Evolutionary conservation across 225 moss, liverwort and hornwort genomes (phyloP), one percentile per base, ranked within the genome.

Genomic region (Polytrichum formosum): DNA sequence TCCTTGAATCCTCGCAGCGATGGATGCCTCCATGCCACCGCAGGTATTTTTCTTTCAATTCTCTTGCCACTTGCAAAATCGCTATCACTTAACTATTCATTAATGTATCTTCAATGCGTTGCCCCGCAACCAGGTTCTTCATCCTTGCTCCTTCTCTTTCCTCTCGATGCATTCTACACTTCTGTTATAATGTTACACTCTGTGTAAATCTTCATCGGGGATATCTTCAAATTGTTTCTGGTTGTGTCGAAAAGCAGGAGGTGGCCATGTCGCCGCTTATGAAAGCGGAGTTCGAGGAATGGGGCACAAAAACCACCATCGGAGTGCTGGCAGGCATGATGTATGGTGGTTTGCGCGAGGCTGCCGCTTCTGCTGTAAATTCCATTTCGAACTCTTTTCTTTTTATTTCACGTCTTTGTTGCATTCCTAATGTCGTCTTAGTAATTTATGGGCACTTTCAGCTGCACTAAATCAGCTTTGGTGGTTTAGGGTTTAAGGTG

Each of bases 281-380:
- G n/a, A 80, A 74, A 76, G 82, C 80, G 2, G 85, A 93, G 81
- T 85, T 90, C 66, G 84, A 96, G 66, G 93, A 91, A 56, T 96
- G 93, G 96, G 93, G 96, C 46, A 90, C 85, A 20, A 87, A 96
- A 81, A 85, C 91, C 7, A 87, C 70, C 7, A 84, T 89, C 54
- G 96, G 93, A 23, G 87, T 96, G 25, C 60, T 96, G 73, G 96
- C 88, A 13, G 96, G 96, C 66, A 96, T 96, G 96, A 68, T 96
- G 7, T 96, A 96, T 63, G 96, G 96, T 22, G 96, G 93, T 26
- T 81, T 71, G 61, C 93, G 87, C 64, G 96, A 96, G 81, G 96
- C 93, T 46, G 85, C 91, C 66, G 78, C 84, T 37, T 82, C 81
- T 26, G 77, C 91, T 73, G 94, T 92, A 82, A 75, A 59, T 5